Evolutionary conservation across 2,329 filamentous ascomycete genomes (phyloP).

Genomic region (Penicillium vulpinum): DNA sequence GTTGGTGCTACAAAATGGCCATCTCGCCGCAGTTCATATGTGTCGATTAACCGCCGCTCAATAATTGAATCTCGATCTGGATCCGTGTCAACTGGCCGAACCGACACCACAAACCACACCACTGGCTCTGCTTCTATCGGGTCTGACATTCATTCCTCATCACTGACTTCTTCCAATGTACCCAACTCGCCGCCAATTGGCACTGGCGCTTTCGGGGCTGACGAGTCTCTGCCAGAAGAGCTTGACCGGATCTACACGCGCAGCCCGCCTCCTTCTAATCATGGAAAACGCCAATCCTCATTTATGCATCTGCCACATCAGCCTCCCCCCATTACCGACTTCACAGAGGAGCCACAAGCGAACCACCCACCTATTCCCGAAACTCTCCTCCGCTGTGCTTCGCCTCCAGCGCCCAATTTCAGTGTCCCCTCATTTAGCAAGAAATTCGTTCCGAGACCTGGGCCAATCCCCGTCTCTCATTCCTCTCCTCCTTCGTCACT

Average conservation of each 20-base stretch:
- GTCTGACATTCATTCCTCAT: slow-evolving; percentile 20
- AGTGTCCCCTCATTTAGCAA: slow-evolving; percentile 45
- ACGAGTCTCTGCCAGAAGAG: slow-evolving; percentile 15
- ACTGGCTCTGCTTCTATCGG: slow-evolving; percentile 9
- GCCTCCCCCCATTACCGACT: slow-evolving; percentile 10
- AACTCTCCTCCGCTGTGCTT: slow-evolving; percentile 28
- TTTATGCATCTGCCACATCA: slow-evolving; percentile 13
- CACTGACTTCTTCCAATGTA: slow-evolving; percentile 15
- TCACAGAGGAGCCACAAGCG: slow-evolving; percentile 22
- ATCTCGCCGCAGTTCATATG: slow-evolving; percentile 31
- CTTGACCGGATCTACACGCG: slow-evolving; percentile 12
- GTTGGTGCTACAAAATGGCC: slow-evolving; percentile 24
- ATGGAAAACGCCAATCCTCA: slow-evolving; percentile 31
- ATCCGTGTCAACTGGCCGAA: slow-evolving; percentile 31
- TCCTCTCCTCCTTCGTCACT: slow-evolving; percentile 18
- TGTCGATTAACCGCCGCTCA: slow-evolving; percentile 33
- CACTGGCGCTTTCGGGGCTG: slow-evolving; percentile 12
- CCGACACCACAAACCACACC: slow-evolving; percentile 21
- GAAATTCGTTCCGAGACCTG: slow-evolving; percentile 32
- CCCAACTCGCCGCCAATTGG: slow-evolving; percentile 19
- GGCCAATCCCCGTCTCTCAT: slow-evolving; percentile 13
- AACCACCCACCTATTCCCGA: slow-evolving; percentile 28
- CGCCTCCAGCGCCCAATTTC: slow-evolving; percentile 43
- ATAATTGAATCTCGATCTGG: slow-evolving; percentile 31
- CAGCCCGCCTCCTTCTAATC: slow-evolving; percentile 25